Percentiles rank a stretch among this genome's conserved stretches.
phyloP scores from a whole-genome alignment of 2,329 filamentous ascomycete species.

The Xylaria arbuscula region DNA sequence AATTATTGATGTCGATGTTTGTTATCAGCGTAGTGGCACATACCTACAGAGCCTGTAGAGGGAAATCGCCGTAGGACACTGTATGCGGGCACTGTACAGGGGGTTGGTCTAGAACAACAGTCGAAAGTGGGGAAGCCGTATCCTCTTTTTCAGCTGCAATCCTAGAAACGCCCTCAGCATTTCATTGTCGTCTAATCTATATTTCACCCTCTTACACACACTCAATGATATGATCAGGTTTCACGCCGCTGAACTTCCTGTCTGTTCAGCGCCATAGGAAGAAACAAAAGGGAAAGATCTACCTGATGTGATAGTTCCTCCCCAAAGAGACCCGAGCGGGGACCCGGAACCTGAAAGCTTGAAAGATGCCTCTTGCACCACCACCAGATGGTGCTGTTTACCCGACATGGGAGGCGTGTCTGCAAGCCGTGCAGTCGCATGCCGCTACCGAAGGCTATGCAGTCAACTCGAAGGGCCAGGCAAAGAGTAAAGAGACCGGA shows the following conservation, averaged over 20 bases:
- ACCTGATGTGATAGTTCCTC: background rate
- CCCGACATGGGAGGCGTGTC: slow-evolving; percentile 43
- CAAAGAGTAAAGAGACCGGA: slow-evolving; percentile 44
- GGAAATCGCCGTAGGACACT: too few relatives aligned
- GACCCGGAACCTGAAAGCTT: background rate
- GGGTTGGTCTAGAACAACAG: background rate
- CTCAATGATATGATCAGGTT: slow-evolving; percentile 9
- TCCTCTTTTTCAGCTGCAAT: slow-evolving; percentile 23
- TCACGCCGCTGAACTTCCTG: background rate
- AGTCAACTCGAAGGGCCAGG: slow-evolving; percentile 43
- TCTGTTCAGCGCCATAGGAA: background rate
- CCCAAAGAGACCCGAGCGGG: background rate
- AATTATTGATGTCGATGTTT: too few relatives aligned
- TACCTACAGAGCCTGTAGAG: too few relatives aligned
- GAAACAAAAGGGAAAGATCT: too few relatives aligned
- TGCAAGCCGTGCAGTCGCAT: slow-evolving; percentile 42
- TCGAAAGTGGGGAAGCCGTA: slow-evolving; percentile 25
- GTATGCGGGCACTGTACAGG: background rate
- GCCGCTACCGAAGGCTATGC: slow-evolving; percentile 46
- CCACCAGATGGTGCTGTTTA: slow-evolving; percentile 43
- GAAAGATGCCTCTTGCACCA: slow-evolving; percentile 43
- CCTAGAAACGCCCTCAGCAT: slow-evolving; percentile 37
- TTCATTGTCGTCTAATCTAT: slow-evolving; percentile 32
- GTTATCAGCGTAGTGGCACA: too few relatives aligned
- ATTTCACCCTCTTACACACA: background rate